A percentile compares a stretch with the other conserved stretches of the same genome.
These are phyloP conservation scores for Seminavis robusta DNA, from an alignment of 108 stramenopile genomes.

Conservation along the genomic window DNA sequence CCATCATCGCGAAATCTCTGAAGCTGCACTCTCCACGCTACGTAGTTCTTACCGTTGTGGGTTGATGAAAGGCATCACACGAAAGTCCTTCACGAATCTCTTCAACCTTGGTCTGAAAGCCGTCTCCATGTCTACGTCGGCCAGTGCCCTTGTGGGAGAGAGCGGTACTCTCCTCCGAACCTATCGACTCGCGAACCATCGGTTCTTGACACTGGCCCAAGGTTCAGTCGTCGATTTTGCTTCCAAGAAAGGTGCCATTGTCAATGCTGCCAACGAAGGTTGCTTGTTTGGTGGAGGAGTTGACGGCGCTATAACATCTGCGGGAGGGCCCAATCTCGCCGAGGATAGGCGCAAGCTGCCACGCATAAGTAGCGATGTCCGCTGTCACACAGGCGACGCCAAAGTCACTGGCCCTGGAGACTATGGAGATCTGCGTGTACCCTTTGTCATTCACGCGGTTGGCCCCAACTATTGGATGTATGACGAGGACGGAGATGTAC, in stretches of 20 bases:
- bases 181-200: too few species aligned
- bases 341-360: constrained; percentile 9
- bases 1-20: too few species aligned
- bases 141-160: too few species aligned
- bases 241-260: constrained; percentile 54
- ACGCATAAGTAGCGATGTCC: constrained; percentile 16
- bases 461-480: constrained; percentile 63
- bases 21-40: too few species aligned
- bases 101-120: too few species aligned
- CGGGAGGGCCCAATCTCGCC: constrained; percentile 49
- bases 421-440: constrained; percentile 40
- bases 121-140: too few species aligned
- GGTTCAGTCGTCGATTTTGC: not conserved
- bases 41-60: too few species aligned
- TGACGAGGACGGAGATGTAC: constrained; percentile 4
- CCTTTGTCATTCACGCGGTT: constrained; percentile 75
- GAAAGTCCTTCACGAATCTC: too few species aligned
- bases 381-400: constrained; percentile 64
- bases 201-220: not conserved
- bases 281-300: constrained; percentile 80
- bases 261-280: constrained; percentile 74
- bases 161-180: too few species aligned
- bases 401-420: constrained; percentile 52
- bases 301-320: constrained; percentile 69
- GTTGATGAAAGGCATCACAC: too few species aligned